Percentiles rank a stretch among this genome's conserved stretches.
phyloP scores from a whole-genome alignment of 148 eudicot species.

The Silene conica region DNA sequence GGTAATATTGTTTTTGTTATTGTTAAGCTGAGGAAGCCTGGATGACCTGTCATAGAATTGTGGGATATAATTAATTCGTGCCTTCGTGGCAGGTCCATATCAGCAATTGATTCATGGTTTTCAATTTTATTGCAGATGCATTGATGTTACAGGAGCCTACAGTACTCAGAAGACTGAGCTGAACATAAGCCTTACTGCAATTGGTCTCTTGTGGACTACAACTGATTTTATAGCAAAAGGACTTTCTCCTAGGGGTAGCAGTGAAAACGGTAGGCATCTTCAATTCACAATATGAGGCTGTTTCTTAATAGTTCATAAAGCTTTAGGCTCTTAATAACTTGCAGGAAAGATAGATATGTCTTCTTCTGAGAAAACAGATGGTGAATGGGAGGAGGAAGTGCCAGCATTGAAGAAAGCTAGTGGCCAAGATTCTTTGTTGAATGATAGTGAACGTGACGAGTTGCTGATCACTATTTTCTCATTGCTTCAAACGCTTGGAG shows the following conservation, averaged over 20 bases:
- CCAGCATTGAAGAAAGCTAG: constrained; percentile 24
- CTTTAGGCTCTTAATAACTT: constrained; percentile 5
- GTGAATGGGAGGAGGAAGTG: constrained; percentile 33
- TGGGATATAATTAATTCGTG: not conserved
- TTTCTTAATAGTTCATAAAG: not conserved
- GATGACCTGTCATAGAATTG: not conserved
- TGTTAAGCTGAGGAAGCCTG: not conserved
- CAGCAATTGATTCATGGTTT: constrained; percentile 7
- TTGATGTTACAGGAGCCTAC: constrained; percentile 93
- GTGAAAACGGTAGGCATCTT: constrained; percentile 33
- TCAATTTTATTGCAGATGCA: constrained; percentile 50
- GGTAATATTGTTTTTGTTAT: not conserved
- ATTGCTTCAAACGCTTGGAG: constrained; percentile 81
- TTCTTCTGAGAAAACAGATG: constrained; percentile 28
- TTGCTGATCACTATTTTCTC: constrained; percentile 74
- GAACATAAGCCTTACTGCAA: constrained; percentile 94
- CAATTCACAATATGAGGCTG: not conserved
- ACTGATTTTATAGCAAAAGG: constrained; percentile 96
- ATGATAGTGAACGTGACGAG: constrained; percentile 60
- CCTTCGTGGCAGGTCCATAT: not conserved
- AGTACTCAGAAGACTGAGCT: constrained; percentile 88
- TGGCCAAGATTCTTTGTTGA: constrained; percentile 38
- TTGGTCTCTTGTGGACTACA: constrained; percentile 92
- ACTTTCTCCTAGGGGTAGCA: constrained; percentile 32
- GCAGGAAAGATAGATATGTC: constrained; percentile 26